Evolutionary conservation across 1,139 yeast species (phyloP).

Genomic region (Hemisphaericaspora subhashii): DNA sequence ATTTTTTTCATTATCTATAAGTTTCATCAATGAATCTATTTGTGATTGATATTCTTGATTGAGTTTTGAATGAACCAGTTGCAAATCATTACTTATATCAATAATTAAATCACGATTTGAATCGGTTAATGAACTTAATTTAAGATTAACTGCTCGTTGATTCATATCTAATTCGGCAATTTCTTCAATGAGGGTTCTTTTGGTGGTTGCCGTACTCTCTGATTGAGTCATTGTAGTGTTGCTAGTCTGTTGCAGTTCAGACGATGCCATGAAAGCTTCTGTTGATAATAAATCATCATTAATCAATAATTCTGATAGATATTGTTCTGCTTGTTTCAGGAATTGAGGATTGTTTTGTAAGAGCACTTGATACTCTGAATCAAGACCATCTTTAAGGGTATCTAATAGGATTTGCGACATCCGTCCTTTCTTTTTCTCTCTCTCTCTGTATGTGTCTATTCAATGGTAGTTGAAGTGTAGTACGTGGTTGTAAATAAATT

Average conservation of each 20-base stretch:
- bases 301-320: slow-evolving; percentile 30
- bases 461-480: too few species aligned
- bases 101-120: slow-evolving; percentile 41
- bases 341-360: slow-evolving; percentile 15
- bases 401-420: slow-evolving; percentile 27
- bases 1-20: slow-evolving; percentile 12
- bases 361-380: slow-evolving; percentile 14
- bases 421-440: neutral
- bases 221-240: slow-evolving; percentile 4
- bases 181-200: slow-evolving; percentile 39
- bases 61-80: slow-evolving; percentile 24
- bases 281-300: slow-evolving; percentile 46
- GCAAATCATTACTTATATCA: slow-evolving; percentile 35
- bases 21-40: slow-evolving; percentile 21
- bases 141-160: slow-evolving; percentile 29
- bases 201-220: neutral
- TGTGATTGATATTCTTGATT: slow-evolving; percentile 23
- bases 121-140: slow-evolving; percentile 37
- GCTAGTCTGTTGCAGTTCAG: slow-evolving; percentile 8
- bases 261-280: slow-evolving; percentile 37
- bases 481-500: too few species aligned
- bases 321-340: slow-evolving; percentile 18
- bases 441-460: neutral
- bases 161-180: slow-evolving; percentile 46
- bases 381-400: slow-evolving; percentile 22